Evolutionary conservation across 2,329 filamentous ascomycete species (phyloP).

Genomic region (Fusarium sacchari): DNA sequence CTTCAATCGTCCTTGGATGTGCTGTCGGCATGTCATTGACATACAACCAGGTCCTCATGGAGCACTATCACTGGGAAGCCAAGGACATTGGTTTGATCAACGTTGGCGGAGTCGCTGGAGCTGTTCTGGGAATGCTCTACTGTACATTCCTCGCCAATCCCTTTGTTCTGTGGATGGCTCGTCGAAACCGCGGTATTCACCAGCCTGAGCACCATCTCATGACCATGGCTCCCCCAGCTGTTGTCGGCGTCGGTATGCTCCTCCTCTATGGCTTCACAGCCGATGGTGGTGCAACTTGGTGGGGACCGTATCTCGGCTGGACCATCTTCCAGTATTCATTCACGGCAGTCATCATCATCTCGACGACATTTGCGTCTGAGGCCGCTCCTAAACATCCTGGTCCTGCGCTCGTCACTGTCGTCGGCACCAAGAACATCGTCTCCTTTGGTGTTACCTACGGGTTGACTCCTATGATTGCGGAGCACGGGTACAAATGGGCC

Average conservation of each 20-base stretch:
- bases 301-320: conserved; percentile 12
- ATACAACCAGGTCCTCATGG: conserved; percentile 7
- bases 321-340: conserved; percentile 19
- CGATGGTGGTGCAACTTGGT: neutral
- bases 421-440: conserved; percentile 15
- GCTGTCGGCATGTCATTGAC: conserved; percentile 9
- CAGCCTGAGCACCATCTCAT: conserved; percentile 28
- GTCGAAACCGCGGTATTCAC: conserved; percentile 25
- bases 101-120: neutral
- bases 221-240: conserved; percentile 21
- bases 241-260: conserved; percentile 24
- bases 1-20: conserved; percentile 5
- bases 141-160: conserved; percentile 11
- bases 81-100: conserved; percentile 11
- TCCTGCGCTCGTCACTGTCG: conserved; percentile 7
- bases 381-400: conserved; percentile 14
- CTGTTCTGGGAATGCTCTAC: conserved; percentile 5
- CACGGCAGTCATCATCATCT: conserved; percentile 5
- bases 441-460: conserved; percentile 10
- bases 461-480: conserved; percentile 5
- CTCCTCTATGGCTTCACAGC: conserved; percentile 19
- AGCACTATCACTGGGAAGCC: conserved; percentile 7
- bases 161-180: conserved; percentile 21
- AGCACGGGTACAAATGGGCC: conserved; percentile 2
- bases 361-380: conserved; percentile 12